Conservation (phyloP, 768 basidiomycete genomes). For the Leccinum disarticulatum region DNA sequence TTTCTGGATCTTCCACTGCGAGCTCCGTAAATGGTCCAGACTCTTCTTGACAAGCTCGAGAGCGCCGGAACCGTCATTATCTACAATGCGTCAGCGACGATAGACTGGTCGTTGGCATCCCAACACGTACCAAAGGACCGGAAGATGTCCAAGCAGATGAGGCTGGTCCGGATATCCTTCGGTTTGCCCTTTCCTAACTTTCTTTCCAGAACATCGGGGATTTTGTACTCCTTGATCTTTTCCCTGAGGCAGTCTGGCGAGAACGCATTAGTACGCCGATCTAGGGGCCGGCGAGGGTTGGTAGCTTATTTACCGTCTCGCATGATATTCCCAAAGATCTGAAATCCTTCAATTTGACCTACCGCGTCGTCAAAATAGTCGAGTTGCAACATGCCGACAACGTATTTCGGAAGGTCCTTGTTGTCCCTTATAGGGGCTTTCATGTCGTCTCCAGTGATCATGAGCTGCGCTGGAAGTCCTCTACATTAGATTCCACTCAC, state of each 20-base stretch:
- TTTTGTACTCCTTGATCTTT: slow-evolving; percentile 15
- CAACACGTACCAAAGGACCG: slow-evolving; percentile 19
- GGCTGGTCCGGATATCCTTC: slow-evolving; percentile 21
- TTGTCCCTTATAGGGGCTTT: slow-evolving; percentile 7
- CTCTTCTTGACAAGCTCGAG: slow-evolving; percentile 1
- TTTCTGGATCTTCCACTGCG: slow-evolving; percentile 21
- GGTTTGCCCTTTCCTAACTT: slow-evolving; percentile 18
- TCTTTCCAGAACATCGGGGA: slow-evolving; percentile 17
- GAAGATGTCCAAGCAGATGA: slow-evolving; percentile 26
- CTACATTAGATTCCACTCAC: slow-evolving; percentile 6
- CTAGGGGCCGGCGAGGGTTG: background rate
- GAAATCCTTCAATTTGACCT: slow-evolving; percentile 24
- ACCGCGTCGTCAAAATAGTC: slow-evolving; percentile 29
- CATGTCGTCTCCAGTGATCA: slow-evolving; percentile 14
- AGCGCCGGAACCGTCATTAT: background rate
- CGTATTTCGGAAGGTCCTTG: slow-evolving; percentile 13
- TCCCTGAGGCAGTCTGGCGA: slow-evolving; percentile 15
- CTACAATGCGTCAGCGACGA: background rate
- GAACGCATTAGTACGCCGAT: background rate
- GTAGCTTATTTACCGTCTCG: slow-evolving; percentile 14
- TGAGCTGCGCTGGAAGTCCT: background rate
- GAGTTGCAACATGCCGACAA: slow-evolving; percentile 22
- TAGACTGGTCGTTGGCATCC: no score
- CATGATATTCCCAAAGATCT: slow-evolving; percentile 24
- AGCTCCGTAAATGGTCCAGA: slow-evolving; percentile 4